phyloP scores from a whole-genome alignment of 1,284 basidiomycete species.

The Leucoagaricus sp. region DNA sequence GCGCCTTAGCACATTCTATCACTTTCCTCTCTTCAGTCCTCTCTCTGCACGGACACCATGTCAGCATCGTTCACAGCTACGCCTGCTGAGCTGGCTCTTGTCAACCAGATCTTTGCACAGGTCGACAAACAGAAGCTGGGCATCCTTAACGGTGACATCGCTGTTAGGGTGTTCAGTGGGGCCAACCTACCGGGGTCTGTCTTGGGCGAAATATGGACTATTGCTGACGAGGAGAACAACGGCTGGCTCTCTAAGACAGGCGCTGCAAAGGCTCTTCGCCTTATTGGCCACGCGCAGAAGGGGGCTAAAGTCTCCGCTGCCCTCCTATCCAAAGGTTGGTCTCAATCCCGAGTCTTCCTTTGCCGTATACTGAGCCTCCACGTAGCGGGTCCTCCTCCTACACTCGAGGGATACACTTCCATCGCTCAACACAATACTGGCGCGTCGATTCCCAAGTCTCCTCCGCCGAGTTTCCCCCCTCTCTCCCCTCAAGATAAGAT shows the following conservation, averaged over 20 bases:
- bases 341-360: slow-evolving; percentile 6
- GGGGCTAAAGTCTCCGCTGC: slow-evolving; percentile 71
- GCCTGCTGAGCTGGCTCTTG: slow-evolving; percentile 64
- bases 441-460: slow-evolving; percentile 60
- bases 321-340: slow-evolving; percentile 68
- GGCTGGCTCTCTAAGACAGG: slow-evolving; percentile 88
- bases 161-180: slow-evolving; percentile 79
- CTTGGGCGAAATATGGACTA: slow-evolving; percentile 92
- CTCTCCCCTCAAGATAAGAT: slow-evolving; percentile 78
- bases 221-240: slow-evolving; percentile 92
- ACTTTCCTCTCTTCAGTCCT: slow-evolving; percentile 5
- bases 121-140: slow-evolving; percentile 78
- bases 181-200: slow-evolving; percentile 76
- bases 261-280: slow-evolving; percentile 82
- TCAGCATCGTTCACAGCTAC: slow-evolving; percentile 65
- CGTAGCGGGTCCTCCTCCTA: slow-evolving; percentile 80
- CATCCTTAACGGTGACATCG: slow-evolving; percentile 83
- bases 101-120: slow-evolving; percentile 68
- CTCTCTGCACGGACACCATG: slow-evolving; percentile 42
- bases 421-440: slow-evolving; percentile 49
- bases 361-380: not conserved
- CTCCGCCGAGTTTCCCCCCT: slow-evolving; percentile 61
- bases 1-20: not conserved
- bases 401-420: slow-evolving; percentile 72
- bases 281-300: slow-evolving; percentile 93